These are phyloP conservation scores for Dictyophora rubrovolvata DNA, from an alignment of 768 basidiomycete species.

Conservation along the genomic window DNA sequence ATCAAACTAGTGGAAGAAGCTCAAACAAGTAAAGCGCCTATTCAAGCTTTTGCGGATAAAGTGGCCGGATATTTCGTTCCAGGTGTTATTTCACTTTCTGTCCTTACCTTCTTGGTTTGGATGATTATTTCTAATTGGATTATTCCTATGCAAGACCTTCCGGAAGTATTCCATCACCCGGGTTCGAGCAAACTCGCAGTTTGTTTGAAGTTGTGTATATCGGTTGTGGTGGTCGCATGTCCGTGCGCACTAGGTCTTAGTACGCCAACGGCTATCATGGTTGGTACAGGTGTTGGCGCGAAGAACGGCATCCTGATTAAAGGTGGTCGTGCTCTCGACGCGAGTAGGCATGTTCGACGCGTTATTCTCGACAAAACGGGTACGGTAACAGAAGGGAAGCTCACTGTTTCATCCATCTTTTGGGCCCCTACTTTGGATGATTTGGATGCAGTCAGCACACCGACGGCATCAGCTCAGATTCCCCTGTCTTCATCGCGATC, in stretches of 20 bases:
- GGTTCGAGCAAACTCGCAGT: conserved; percentile 82
- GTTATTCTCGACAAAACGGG: conserved; percentile 97
- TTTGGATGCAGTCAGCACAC: conserved; percentile 12
- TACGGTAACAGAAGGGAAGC: conserved; percentile 91
- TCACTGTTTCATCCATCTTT: conserved; percentile 62
- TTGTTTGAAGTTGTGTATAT: conserved; percentile 94
- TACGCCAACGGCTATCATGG: conserved; percentile 98
- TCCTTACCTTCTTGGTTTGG: conserved; percentile 79
- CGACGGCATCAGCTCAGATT: conserved; percentile 1
- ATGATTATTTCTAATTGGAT: conserved; percentile 53
- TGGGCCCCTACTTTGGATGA: conserved; percentile 50
- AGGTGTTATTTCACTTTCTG: conserved; percentile 71
- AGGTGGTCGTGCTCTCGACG: conserved; percentile 89
- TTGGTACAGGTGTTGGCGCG: conserved; percentile 94
- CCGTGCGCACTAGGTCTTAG: conserved; percentile 94
- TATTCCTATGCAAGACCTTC: conserved; percentile 49
- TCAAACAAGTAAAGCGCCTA: conserved; percentile 95
- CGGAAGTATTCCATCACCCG: conserved; percentile 73
- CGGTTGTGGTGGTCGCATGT: conserved; percentile 95
- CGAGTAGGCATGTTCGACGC: conserved; percentile 68
- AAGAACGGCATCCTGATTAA: conserved; percentile 98
- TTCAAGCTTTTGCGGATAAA: conserved; percentile 92
- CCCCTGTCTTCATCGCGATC: conserved; percentile 15
- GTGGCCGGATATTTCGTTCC: conserved; percentile 96
- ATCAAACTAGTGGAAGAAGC: conserved; percentile 96